These are phyloP conservation scores for Graphium sp. DNA, from an alignment of 2,329 filamentous ascomycete genomes.

Conservation along the genomic window DNA sequence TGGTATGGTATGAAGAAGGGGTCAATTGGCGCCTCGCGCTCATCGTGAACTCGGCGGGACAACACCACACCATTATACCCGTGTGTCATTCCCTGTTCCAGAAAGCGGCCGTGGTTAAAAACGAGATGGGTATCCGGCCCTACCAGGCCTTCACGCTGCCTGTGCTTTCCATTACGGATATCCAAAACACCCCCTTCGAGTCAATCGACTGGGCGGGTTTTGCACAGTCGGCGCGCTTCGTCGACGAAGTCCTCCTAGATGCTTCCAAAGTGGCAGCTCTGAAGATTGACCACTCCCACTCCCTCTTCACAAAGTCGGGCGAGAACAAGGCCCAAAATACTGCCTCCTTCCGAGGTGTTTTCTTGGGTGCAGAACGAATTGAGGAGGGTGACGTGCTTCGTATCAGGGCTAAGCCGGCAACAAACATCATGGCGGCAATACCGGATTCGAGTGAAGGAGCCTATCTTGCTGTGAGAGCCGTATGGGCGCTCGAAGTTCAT, in stretches of 20 bases:
- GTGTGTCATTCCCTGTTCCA: constrained; percentile 19
- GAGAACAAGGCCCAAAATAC: constrained; percentile 15
- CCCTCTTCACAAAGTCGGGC: constrained; percentile 27
- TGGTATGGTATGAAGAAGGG: constrained; percentile 31
- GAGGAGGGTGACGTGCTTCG: constrained; percentile 30
- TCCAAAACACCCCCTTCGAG: too few relatives aligned
- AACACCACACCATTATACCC: constrained; percentile 20
- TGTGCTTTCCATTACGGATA: too few relatives aligned
- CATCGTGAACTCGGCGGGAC: constrained; percentile 15
- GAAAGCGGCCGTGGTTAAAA: constrained; percentile 20
- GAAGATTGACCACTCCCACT: constrained; percentile 30
- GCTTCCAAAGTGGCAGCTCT: constrained; percentile 32
- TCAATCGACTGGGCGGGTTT: constrained; percentile 23
- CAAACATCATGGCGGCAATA: constrained; percentile 5
- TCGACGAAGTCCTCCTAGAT: constrained; percentile 22
- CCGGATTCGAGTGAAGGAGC: constrained; percentile 4
- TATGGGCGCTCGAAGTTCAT: constrained; percentile 15
- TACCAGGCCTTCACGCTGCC: constrained; percentile 35
- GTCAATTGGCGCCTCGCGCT: constrained; percentile 30
- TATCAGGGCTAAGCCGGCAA: constrained; percentile 20
- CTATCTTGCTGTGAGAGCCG: constrained; percentile 4
- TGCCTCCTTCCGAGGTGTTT: constrained; percentile 25
- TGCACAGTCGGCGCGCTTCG: constrained; percentile 12
- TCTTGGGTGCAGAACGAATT: constrained; percentile 32
- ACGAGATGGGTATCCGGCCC: constrained; percentile 24